Evolutionary conservation across 2,329 filamentous ascomycete species (phyloP).

Genomic region (Paecilomyces sp.): DNA sequence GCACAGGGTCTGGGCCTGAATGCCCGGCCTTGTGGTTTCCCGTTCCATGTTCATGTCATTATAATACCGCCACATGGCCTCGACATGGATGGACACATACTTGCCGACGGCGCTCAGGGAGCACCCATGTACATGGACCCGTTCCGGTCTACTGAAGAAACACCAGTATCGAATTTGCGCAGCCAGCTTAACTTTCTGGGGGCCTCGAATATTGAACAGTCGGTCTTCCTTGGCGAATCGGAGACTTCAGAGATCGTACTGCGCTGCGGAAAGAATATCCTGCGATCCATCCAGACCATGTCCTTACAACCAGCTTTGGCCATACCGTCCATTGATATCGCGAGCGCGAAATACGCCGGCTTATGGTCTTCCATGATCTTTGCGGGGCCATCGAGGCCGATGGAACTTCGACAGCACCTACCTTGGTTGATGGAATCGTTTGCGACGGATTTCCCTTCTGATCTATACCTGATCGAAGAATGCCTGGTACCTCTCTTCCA

Average conservation of each 20-base stretch:
- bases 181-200: conserved; percentile 51
- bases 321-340: conserved; percentile 44
- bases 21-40: conserved; percentile 72
- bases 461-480: conserved; percentile 63
- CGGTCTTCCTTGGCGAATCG: conserved; percentile 57
- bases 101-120: conserved; percentile 13
- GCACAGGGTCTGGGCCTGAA: conserved; percentile 67
- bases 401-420: conserved; percentile 55
- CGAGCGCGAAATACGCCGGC: conserved; percentile 62
- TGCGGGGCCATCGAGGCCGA: conserved; percentile 28
- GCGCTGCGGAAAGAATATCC: conserved; percentile 73
- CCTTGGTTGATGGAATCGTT: conserved; percentile 59
- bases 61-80: conserved; percentile 56
- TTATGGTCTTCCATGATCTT: conserved; percentile 64
- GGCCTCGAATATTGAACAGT: conserved; percentile 28
- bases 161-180: conserved; percentile 53
- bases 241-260: conserved; percentile 61
- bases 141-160: conserved; percentile 63
- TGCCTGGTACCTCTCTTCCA: conserved; percentile 58
- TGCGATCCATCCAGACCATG: conserved; percentile 58
- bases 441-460: conserved; percentile 60
- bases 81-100: conserved; percentile 50
- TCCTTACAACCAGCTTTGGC: conserved; percentile 21
- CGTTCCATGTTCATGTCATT: conserved; percentile 77
- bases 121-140: conserved; percentile 77